phyloP scores from a whole-genome alignment of 129 eudicot genomes.

The Escallonia herrerae region DNA sequence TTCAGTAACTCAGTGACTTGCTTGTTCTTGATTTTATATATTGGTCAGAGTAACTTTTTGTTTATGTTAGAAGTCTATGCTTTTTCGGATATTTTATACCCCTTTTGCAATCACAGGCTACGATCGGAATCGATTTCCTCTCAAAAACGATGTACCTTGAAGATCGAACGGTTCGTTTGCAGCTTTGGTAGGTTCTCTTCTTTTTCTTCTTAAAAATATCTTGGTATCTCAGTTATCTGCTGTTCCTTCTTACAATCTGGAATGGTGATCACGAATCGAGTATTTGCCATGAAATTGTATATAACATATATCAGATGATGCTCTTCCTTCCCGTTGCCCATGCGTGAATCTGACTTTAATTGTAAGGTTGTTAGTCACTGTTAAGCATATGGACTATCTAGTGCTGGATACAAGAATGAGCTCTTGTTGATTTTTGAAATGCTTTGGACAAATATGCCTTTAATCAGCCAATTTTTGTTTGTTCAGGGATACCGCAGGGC shows the following conservation, averaged over 20 bases:
- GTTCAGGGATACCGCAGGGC: slow-evolving; percentile 92
- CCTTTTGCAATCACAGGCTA: slow-evolving; percentile 38
- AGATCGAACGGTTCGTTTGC: slow-evolving; percentile 71
- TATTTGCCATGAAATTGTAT: not conserved
- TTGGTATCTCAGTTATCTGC: not conserved
- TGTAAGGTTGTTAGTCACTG: not conserved
- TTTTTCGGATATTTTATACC: slow-evolving; percentile 1
- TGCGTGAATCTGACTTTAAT: not conserved
- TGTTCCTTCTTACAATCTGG: not conserved
- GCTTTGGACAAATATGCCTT: too few relatives aligned
- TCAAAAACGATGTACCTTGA: slow-evolving; percentile 79
- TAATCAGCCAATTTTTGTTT: not conserved
- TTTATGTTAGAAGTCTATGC: not conserved
- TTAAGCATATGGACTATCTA: not conserved
- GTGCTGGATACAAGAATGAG: not conserved
- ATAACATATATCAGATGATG: not conserved
- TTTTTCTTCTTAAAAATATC: not conserved
- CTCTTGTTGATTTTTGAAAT: not conserved
- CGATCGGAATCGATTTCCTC: slow-evolving; percentile 73
- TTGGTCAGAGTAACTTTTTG: not conserved
- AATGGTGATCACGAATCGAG: not conserved
- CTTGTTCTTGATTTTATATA: not conserved
- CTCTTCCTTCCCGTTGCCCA: too few relatives aligned
- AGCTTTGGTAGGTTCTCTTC: slow-evolving; percentile 67
- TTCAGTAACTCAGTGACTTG: not conserved